Evolutionary conservation across 2,329 filamentous ascomycete genomes (phyloP).

Genomic region (Domatiomyces globalis): DNA sequence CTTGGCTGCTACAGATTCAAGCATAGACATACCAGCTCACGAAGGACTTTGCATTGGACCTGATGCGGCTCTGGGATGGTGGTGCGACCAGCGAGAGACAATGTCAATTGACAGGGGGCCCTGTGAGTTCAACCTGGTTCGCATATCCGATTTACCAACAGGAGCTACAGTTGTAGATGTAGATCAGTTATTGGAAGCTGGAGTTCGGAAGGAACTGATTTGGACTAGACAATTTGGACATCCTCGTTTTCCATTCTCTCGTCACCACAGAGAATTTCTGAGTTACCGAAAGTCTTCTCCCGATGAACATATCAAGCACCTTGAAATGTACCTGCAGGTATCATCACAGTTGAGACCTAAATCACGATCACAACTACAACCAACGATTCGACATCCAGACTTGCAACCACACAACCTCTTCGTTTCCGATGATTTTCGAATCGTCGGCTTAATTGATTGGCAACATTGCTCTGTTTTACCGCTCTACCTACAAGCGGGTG

Average conservation of each 20-base stretch:
- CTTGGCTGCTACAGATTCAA: background rate
- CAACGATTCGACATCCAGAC: constrained; percentile 19
- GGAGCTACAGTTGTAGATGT: background rate
- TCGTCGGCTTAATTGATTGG: constrained; percentile 30
- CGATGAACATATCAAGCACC: background rate
- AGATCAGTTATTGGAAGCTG: too few species aligned
- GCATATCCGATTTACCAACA: too few species aligned
- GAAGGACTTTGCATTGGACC: too few species aligned
- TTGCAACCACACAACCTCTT: constrained; percentile 22
- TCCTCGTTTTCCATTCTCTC: background rate
- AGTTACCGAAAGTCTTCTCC: background rate
- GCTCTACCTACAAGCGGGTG: constrained; percentile 25
- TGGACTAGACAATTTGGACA: background rate
- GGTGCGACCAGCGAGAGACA: background rate
- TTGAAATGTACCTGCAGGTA: background rate
- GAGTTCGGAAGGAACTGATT: too few species aligned
- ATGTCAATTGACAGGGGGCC: background rate
- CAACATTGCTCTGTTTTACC: constrained; percentile 27
- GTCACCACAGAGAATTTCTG: background rate
- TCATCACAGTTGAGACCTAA: background rate
- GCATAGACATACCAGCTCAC: background rate
- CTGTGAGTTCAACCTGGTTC: background rate
- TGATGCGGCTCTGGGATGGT: background rate
- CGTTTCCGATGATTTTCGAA: constrained; percentile 20
- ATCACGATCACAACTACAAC: background rate